These are phyloP conservation scores for Aspergillus sp. DNA, from an alignment of 2,329 filamentous ascomycete genomes.

Conservation along the genomic window DNA sequence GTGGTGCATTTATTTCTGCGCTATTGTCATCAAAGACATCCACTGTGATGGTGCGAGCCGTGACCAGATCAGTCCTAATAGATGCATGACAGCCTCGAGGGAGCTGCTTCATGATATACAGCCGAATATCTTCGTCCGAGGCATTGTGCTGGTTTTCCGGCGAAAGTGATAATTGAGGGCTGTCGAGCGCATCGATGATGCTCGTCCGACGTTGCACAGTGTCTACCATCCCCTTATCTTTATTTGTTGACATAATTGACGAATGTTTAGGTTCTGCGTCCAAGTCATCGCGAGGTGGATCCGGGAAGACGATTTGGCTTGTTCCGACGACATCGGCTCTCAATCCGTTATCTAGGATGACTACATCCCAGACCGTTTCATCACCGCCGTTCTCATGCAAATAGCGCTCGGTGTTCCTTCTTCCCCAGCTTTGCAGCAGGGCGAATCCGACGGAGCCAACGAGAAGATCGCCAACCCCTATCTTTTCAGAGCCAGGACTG, in stretches of 20 bases:
- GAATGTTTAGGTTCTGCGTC: constrained; percentile 44
- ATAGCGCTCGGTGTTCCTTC: constrained; percentile 35
- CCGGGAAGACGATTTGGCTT: constrained; percentile 25
- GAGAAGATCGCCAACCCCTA: constrained; percentile 37
- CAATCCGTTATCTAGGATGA: constrained; percentile 40
- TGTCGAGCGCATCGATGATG: constrained; percentile 14
- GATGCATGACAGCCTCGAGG: constrained; percentile 36
- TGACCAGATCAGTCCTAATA: constrained; percentile 36
- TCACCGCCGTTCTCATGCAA: constrained; percentile 35
- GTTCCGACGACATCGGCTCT: constrained; percentile 41
- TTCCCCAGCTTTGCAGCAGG: constrained; percentile 40
- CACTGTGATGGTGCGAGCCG: constrained; percentile 40
- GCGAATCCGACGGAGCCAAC: constrained; percentile 39
- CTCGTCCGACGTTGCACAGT: constrained; percentile 29
- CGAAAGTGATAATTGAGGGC: constrained; percentile 24
- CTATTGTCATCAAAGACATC: constrained; percentile 38
- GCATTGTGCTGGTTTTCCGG: constrained; percentile 30
- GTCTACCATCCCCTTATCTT: constrained; percentile 31
- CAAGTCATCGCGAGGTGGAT: constrained; percentile 37
- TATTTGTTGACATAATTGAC: constrained; percentile 39
- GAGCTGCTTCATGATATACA: constrained; percentile 42
- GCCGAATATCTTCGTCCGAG: constrained; percentile 39
- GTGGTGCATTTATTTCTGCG: constrained; percentile 37
- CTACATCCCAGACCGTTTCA: constrained; percentile 41
- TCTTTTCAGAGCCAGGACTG: constrained; percentile 25